Evolutionary conservation across 2,329 filamentous ascomycete genomes (phyloP).

Genomic region (Cercospora canescens): DNA sequence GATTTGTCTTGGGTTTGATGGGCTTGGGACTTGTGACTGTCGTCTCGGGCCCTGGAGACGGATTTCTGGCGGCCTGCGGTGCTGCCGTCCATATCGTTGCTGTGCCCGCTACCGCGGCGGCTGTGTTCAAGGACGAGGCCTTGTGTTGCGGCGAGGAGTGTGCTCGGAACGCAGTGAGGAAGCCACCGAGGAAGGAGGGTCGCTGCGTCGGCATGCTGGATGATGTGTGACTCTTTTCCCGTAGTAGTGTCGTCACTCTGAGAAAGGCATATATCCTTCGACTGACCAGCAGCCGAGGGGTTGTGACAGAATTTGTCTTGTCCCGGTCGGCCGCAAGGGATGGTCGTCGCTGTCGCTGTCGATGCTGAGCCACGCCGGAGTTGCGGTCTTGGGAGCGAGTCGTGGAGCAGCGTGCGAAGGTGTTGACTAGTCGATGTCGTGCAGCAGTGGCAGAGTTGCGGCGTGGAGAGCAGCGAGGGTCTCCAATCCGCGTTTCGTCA

Average conservation of each 20-base stretch:
- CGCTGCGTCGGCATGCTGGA: conserved; percentile 62
- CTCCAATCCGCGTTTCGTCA: conserved; percentile 4
- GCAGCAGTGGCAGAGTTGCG: background rate
- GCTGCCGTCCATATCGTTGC: conserved; percentile 33
- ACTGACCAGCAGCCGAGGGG: conserved; percentile 8
- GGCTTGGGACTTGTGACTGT: conserved; percentile 44
- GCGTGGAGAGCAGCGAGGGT: background rate
- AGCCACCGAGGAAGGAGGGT: conserved; percentile 63
- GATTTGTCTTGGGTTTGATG: conserved; percentile 48
- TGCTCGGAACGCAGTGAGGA: conserved; percentile 66
- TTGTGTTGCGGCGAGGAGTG: conserved; percentile 60
- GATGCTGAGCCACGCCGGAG: background rate
- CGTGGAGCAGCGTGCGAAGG: background rate
- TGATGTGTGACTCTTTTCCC: background rate
- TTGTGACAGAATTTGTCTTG: background rate
- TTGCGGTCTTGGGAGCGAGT: background rate
- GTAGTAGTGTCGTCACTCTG: background rate
- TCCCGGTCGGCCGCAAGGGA: background rate
- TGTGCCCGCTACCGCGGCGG: conserved; percentile 42
- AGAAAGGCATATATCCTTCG: background rate
- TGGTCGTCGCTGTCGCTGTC: background rate
- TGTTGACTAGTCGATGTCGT: conserved; percentile 6
- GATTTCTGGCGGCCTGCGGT: conserved; percentile 18
- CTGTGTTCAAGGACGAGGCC: conserved; percentile 39
- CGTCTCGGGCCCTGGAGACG: conserved; percentile 23